Evolutionary conservation across 2,329 filamentous ascomycete species (phyloP).

Genomic region (Scytalidium lignicola): DNA sequence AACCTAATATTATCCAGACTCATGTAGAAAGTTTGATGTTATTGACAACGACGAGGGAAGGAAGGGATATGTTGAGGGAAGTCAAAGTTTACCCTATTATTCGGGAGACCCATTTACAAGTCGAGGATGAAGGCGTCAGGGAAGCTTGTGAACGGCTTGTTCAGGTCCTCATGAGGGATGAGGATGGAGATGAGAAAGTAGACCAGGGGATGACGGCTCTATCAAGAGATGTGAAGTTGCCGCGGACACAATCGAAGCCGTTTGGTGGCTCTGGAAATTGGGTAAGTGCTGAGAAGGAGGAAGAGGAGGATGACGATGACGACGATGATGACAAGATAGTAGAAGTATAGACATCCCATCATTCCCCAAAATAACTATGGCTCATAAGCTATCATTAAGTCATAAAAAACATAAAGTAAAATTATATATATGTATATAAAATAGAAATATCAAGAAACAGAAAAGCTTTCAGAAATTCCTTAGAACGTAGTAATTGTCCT

Average conservation of each 20-base stretch:
- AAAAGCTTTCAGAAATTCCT: too few relatives aligned
- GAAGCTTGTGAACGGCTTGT: slow-evolving; percentile 87
- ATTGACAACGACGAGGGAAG: slow-evolving; percentile 71
- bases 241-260: slow-evolving; percentile 6
- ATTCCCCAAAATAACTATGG: too few relatives aligned
- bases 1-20: slow-evolving; percentile 71
- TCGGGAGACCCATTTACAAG: slow-evolving; percentile 74
- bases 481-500: too few relatives aligned
- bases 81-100: slow-evolving; percentile 86
- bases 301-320: slow-evolving; percentile 20
- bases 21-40: slow-evolving; percentile 86
- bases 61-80: slow-evolving; percentile 67
- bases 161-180: slow-evolving; percentile 47
- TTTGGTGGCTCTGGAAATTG: slow-evolving; percentile 6
- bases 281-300: slow-evolving; percentile 7
- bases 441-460: too few relatives aligned
- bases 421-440: too few relatives aligned
- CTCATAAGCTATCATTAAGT: too few relatives aligned
- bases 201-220: slow-evolving; percentile 23
- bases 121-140: slow-evolving; percentile 72
- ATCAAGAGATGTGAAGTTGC: slow-evolving; percentile 5
- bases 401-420: too few relatives aligned
- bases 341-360: slow-evolving; percentile 24
- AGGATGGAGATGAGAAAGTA: slow-evolving; percentile 24
- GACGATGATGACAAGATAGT: slow-evolving; percentile 28